phyloP scores from a whole-genome alignment of 2,329 filamentous ascomycete genomes.

The Intubia oerlemansii region DNA sequence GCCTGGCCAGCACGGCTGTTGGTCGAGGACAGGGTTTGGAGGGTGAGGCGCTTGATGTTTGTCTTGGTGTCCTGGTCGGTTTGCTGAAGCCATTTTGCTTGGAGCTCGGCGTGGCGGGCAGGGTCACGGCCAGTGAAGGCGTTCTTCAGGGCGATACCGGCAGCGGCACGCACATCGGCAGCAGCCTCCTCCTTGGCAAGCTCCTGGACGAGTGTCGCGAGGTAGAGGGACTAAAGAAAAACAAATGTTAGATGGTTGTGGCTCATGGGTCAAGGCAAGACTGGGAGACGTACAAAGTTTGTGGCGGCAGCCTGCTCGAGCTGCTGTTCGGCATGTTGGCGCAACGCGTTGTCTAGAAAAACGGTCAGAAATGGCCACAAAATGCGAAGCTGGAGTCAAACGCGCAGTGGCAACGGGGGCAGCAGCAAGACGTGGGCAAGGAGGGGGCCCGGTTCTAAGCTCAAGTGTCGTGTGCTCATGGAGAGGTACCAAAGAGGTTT shows the following conservation, averaged over 20 bases:
- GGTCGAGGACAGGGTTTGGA: conserved; percentile 64
- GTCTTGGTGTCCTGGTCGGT: conserved; percentile 66
- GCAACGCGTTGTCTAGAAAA: conserved; percentile 58
- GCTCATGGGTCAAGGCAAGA: not conserved
- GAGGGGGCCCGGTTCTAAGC: no score
- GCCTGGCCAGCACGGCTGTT: conserved; percentile 72
- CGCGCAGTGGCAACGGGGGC: not conserved
- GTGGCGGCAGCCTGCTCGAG: conserved; percentile 78
- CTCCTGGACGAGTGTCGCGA: conserved; percentile 79
- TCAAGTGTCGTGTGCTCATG: no score
- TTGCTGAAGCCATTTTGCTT: conserved; percentile 78
- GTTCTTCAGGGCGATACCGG: conserved; percentile 94
- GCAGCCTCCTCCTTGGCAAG: conserved; percentile 77
- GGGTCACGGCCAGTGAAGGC: conserved; percentile 89
- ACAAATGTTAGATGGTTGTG: conserved; percentile 1
- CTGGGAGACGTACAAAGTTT: conserved; percentile 55
- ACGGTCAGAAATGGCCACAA: conserved; percentile 5
- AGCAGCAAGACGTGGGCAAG: not conserved
- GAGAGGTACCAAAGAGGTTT: no score
- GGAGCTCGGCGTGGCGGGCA: conserved; percentile 67
- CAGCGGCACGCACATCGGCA: conserved; percentile 73
- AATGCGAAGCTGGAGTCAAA: not conserved
- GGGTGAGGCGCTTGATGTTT: conserved; percentile 72
- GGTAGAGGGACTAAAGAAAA: conserved; percentile 55
- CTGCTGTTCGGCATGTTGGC: conserved; percentile 84